Evolutionary conservation across 2,329 filamentous ascomycete species (phyloP).

Genomic region (Acrodontium crateriforme): DNA sequence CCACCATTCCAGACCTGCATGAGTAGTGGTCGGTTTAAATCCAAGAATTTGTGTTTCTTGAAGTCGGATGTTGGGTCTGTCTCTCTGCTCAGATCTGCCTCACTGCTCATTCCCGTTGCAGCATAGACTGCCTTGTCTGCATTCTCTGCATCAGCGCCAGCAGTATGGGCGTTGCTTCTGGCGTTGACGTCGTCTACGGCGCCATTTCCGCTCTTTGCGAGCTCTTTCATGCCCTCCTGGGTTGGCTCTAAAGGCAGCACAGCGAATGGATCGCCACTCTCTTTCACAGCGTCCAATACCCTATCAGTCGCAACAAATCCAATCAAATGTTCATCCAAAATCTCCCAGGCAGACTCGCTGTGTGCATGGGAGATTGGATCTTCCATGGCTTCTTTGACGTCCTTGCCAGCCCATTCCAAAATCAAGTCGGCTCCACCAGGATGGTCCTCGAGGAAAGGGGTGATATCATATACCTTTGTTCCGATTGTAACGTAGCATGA

Average conservation of each 20-base stretch:
- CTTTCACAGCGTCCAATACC: constrained; percentile 35
- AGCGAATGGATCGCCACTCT: constrained; percentile 34
- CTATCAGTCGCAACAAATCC: constrained; percentile 60
- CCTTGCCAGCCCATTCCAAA: constrained; percentile 78
- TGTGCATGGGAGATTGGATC: constrained; percentile 74
- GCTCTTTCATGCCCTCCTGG: constrained; percentile 33
- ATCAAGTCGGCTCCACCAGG: constrained; percentile 83
- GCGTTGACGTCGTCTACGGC: constrained; percentile 21
- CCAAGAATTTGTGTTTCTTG: constrained; percentile 85
- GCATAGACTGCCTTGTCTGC: constrained; percentile 34
- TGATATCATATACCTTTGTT: constrained; percentile 86
- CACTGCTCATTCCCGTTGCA: constrained; percentile 74
- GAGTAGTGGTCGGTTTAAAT: constrained; percentile 71
- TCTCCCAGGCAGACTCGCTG: constrained; percentile 88
- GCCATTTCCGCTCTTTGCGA: constrained; percentile 37
- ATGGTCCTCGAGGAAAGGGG: constrained; percentile 77
- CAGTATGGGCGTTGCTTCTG: constrained; percentile 24
- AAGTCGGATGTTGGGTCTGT: constrained; percentile 67
- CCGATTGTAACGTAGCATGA: constrained; percentile 92
- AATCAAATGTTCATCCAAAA: constrained; percentile 73
- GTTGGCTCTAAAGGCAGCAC: constrained; percentile 41
- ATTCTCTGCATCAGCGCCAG: constrained; percentile 9
- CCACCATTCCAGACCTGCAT: constrained; percentile 77
- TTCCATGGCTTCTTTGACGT: constrained; percentile 68
- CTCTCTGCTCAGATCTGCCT: constrained; percentile 72